A percentile compares a stretch with the other conserved stretches of the same genome.
Evolutionary conservation across 805 yeast species (phyloP).

Genomic region (Blastobotrys muscicola): DNA sequence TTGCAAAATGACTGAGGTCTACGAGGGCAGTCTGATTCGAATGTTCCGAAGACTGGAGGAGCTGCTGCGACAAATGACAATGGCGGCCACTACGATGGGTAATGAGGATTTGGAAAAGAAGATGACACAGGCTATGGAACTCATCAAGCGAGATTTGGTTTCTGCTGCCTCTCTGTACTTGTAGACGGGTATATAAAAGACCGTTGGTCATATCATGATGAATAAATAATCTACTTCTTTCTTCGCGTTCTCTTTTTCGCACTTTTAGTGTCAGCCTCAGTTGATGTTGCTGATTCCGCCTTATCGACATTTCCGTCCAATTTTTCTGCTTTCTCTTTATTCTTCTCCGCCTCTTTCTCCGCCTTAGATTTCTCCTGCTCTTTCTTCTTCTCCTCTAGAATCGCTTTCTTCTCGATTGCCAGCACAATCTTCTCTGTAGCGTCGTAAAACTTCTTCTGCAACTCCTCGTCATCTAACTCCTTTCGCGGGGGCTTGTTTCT

Average conservation of each 20-base stretch:
- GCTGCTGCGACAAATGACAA: conserved; percentile 77
- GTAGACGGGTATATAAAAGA: conserved; percentile 14
- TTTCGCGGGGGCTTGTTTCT: conserved; percentile 40
- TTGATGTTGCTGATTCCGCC: conserved; percentile 1
- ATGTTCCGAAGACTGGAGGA: conserved; percentile 94
- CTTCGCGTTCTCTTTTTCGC: conserved; percentile 2
- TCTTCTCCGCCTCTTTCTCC: conserved; percentile 8
- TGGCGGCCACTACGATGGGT: conserved; percentile 92
- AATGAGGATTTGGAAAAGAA: conserved; percentile 76
- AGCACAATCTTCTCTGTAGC: conserved; percentile 48
- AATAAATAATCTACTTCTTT: background rate
- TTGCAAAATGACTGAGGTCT: conserved; percentile 97
- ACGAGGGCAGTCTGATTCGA: conserved; percentile 92
- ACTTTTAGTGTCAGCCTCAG: background rate
- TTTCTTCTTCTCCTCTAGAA: conserved; percentile 49
- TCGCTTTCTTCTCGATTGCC: conserved; percentile 59
- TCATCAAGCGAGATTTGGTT: conserved; percentile 92
- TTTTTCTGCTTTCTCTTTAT: conserved; percentile 4
- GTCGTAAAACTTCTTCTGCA: conserved; percentile 50
- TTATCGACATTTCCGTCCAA: background rate
- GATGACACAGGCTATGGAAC: conserved; percentile 75
- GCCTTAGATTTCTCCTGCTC: conserved; percentile 14
- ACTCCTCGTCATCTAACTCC: conserved; percentile 53
- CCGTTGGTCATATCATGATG: background rate
- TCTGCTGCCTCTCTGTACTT: conserved; percentile 90